These are phyloP conservation scores for Spergularia bocconei DNA, from an alignment of 148 eudicot species.

Conservation along the genomic window DNA sequence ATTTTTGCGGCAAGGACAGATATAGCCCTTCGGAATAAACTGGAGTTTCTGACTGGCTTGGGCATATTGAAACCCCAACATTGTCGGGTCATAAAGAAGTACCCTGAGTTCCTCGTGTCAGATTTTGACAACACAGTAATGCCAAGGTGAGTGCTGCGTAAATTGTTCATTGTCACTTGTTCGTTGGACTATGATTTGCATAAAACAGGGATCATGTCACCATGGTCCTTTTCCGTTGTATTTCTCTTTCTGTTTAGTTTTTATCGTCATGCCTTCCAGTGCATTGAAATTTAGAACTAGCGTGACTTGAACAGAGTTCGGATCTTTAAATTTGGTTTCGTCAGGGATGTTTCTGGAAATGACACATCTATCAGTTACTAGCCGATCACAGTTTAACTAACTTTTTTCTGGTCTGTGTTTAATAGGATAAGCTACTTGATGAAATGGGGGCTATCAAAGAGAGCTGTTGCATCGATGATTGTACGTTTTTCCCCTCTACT, in stretches of 20 bases:
- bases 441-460: conserved; percentile 50
- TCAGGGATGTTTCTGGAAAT: no score
- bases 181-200: not conserved
- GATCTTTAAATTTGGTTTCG: no score
- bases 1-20: conserved; percentile 56
- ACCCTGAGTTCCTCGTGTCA: conserved; percentile 73
- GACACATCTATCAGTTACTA: not conserved
- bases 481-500: conserved; percentile 71
- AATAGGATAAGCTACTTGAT: conserved; percentile 60
- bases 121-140: conserved; percentile 51
- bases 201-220: not conserved
- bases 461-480: conserved; percentile 68
- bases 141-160: conserved; percentile 55
- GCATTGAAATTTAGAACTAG: not conserved
- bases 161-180: not conserved
- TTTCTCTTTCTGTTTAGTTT: not conserved
- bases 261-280: not conserved
- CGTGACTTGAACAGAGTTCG: not conserved
- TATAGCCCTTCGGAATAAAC: conserved; percentile 54
- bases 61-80: conserved; percentile 51
- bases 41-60: conserved; percentile 49
- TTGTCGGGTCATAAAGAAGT: conserved; percentile 73
- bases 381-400: not conserved
- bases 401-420: not conserved
- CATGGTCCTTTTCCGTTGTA: not conserved